These are phyloP conservation scores for Flaveria brownii DNA, from an alignment of 129 eudicot genomes.

Conservation along the genomic window DNA sequence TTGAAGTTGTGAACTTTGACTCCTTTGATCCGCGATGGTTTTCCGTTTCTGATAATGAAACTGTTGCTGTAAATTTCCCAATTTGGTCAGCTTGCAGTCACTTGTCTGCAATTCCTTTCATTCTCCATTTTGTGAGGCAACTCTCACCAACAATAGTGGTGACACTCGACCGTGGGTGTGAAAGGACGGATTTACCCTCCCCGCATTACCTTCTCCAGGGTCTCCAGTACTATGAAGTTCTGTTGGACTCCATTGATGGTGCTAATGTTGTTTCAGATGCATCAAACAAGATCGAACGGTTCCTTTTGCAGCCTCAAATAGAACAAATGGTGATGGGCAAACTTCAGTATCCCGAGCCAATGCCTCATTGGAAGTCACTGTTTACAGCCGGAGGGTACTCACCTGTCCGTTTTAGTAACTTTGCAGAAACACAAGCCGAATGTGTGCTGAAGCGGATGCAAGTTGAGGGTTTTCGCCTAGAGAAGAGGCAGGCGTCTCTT, in stretches of 20 bases:
- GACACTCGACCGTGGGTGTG: conserved; percentile 58
- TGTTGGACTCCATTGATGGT: conserved; percentile 51
- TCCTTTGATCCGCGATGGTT: conserved; percentile 55
- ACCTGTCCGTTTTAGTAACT: conserved; percentile 44
- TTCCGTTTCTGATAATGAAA: conserved; percentile 38
- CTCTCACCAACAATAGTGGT: conserved; percentile 56
- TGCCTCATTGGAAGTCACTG: conserved; percentile 54
- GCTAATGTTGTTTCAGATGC: conserved; percentile 43
- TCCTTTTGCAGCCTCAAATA: conserved; percentile 52
- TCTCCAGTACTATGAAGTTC: conserved; percentile 57
- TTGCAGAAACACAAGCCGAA: conserved; percentile 62
- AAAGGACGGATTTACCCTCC: conserved; percentile 53
- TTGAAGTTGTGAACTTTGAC: conserved; percentile 59
- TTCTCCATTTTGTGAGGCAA: conserved; percentile 55
- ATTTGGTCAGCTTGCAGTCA: conserved; percentile 45
- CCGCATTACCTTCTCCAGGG: conserved; percentile 51
- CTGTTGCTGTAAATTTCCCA: conserved; percentile 64
- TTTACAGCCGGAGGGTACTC: conserved; percentile 54
- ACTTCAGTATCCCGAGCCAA: conserved; percentile 41
- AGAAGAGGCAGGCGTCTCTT: conserved; percentile 55
- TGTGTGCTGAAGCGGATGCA: conserved; percentile 50
- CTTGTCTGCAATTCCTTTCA: conserved; percentile 42
- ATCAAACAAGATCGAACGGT: conserved; percentile 52
- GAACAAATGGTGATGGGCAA: conserved; percentile 52
- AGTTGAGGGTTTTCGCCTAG: conserved; percentile 54